These are phyloP conservation scores for Lentinula lateritia DNA, from an alignment of 768 basidiomycete species.

Conservation along the genomic window DNA sequence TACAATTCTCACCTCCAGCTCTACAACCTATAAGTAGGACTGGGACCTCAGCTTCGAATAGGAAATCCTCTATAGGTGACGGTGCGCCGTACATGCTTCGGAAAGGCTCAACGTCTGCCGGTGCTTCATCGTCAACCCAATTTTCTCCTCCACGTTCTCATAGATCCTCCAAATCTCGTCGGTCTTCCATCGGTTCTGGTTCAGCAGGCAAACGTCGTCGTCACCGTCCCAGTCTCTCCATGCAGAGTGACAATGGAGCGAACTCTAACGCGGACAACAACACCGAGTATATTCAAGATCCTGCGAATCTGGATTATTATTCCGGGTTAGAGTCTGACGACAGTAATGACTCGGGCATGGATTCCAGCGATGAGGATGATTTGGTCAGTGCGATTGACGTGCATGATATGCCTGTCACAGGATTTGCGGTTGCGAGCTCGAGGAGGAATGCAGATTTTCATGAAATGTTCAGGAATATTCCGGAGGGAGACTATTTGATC, in stretches of 20 bases:
- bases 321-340: constrained; percentile 29
- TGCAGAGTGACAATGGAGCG: constrained; percentile 15
- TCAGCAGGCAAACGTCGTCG: constrained; percentile 1
- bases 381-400: constrained; percentile 43
- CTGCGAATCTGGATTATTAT: constrained; percentile 27
- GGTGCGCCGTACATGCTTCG: constrained; percentile 5
- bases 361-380: constrained; percentile 27
- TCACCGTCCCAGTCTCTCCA: constrained; percentile 18
- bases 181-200: constrained; percentile 4
- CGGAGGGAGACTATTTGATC: constrained; percentile 96
- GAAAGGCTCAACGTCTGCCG: constrained; percentile 5
- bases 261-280: constrained; percentile 15
- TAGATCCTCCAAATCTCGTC: constrained; percentile 4
- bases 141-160: neutral
- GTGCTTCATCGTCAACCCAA: constrained; percentile 6
- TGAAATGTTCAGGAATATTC: constrained; percentile 81
- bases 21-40: neutral
- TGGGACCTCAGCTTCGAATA: neutral
- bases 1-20: constrained; percentile 27
- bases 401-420: constrained; percentile 86
- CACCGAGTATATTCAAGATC: constrained; percentile 28
- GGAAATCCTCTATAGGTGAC: constrained; percentile 5
- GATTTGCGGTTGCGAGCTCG: constrained; percentile 95
- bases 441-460: constrained; percentile 96
- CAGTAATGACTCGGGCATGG: constrained; percentile 13